These are phyloP conservation scores for Myriosclerotinia scirpicola DNA, from an alignment of 2,329 filamentous ascomycete species.

Conservation along the genomic window DNA sequence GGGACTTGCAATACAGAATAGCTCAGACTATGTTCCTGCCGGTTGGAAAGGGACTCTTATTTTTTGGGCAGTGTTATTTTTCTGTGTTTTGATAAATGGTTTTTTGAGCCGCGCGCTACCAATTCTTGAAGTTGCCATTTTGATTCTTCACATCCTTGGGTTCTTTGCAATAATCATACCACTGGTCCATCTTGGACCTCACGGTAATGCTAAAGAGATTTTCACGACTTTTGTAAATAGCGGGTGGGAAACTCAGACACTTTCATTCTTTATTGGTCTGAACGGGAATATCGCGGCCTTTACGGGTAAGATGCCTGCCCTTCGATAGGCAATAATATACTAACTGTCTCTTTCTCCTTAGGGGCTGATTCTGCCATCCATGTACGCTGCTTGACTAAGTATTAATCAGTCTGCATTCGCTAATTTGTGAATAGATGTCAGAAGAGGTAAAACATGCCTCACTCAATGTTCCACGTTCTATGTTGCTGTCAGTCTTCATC, in stretches of 20 bases:
- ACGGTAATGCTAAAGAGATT: slow-evolving; percentile 26
- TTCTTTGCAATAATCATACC: slow-evolving; percentile 47
- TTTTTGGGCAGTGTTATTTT: slow-evolving; percentile 44
- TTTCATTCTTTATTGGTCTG: slow-evolving; percentile 41
- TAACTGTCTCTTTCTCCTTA: background rate
- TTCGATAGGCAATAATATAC: slow-evolving; percentile 16
- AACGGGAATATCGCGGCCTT: slow-evolving; percentile 25
- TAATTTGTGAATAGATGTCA: slow-evolving; percentile 40
- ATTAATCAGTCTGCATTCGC: background rate
- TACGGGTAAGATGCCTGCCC: slow-evolving; percentile 26
- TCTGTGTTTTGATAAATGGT: slow-evolving; percentile 47
- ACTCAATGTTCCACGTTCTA: slow-evolving; percentile 47
- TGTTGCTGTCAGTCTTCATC: slow-evolving; percentile 32
- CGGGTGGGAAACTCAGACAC: slow-evolving; percentile 38
- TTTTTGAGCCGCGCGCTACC: slow-evolving; percentile 43
- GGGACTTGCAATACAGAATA: slow-evolving; percentile 43
- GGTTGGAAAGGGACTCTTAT: slow-evolving; percentile 46
- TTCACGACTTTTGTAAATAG: slow-evolving; percentile 37
- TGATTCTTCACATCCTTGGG: slow-evolving; percentile 47
- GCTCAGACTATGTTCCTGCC: slow-evolving; percentile 40
- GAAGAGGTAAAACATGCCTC: slow-evolving; percentile 51
- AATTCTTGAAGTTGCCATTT: slow-evolving; percentile 44
- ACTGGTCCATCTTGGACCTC: slow-evolving; percentile 38
- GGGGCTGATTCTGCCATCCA: slow-evolving; percentile 33
- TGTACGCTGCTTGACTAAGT: background rate